phyloP scores from a whole-genome alignment of 2,329 filamentous ascomycete genomes.

The Hypoxylon sp. region DNA sequence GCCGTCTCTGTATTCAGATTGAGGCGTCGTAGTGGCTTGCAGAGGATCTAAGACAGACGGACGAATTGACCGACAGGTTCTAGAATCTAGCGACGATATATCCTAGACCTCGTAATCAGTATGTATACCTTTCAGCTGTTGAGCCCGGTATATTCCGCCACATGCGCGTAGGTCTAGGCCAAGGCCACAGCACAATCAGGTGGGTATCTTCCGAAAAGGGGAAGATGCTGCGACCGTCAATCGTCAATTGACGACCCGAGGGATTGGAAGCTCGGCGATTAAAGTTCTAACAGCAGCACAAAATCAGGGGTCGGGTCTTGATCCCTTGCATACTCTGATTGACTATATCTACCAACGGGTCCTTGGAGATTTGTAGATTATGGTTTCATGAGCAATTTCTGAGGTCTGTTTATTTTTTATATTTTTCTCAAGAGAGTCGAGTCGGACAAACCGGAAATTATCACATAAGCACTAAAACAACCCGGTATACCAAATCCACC shows the following conservation, averaged over 20 bases:
- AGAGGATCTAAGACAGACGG: background rate
- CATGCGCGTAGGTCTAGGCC: background rate
- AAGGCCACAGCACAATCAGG: background rate
- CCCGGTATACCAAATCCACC: too few relatives aligned
- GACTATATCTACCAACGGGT: background rate
- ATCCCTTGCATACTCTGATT: background rate
- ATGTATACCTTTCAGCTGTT: too few relatives aligned
- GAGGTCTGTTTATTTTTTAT: background rate
- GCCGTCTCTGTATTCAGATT: background rate
- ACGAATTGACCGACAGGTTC: conserved; percentile 3
- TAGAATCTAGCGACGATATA: background rate
- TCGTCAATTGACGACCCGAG: conserved; percentile 5
- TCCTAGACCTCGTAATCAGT: background rate
- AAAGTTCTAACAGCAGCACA: background rate
- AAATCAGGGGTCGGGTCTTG: background rate
- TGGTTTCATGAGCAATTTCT: background rate
- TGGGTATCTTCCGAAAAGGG: conserved; percentile 7
- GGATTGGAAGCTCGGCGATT: conserved; percentile 1
- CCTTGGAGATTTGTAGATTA: background rate
- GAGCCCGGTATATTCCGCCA: background rate
- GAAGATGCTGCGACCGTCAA: background rate
- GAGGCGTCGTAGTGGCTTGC: background rate
- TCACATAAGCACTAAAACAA: background rate
- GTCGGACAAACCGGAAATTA: background rate
- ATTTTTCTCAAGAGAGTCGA: too few relatives aligned